Conservation (phyloP, 768 basidiomycete species). For the Suillus alpinus region DNA sequence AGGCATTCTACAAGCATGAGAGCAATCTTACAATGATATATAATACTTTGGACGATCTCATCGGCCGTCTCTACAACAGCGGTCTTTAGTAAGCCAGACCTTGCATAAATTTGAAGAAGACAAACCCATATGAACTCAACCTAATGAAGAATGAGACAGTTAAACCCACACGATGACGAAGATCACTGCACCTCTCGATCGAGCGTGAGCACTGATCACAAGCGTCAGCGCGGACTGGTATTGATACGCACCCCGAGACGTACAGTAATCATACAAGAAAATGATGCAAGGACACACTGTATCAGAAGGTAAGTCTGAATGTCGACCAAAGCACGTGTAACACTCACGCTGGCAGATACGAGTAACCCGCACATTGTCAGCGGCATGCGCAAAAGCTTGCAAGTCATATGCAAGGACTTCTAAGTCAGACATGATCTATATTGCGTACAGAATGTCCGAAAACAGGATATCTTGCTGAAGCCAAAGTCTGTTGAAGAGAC, state of each 20-base stretch:
- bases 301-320: background rate
- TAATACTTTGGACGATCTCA: background rate
- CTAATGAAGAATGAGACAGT: background rate
- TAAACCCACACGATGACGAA: background rate
- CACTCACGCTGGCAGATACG: background rate
- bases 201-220: background rate
- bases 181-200: background rate
- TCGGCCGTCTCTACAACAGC: background rate
- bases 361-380: background rate
- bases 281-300: conserved; percentile 1
- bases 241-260: background rate
- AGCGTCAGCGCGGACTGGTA: background rate
- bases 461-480: background rate
- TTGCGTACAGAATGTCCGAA: background rate
- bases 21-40: background rate
- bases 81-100: background rate
- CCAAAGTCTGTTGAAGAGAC: background rate
- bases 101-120: background rate
- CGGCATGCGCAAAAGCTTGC: background rate
- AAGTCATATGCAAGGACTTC: background rate
- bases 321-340: background rate
- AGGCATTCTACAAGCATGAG: background rate
- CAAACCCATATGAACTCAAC: background rate
- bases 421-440: background rate
- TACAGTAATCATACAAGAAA: conserved; percentile 1